Percentiles rank a stretch among this genome's conserved stretches.
Evolutionary conservation across 768 basidiomycete genomes (phyloP).

Genomic region (Boletus subcaerulescens): DNA sequence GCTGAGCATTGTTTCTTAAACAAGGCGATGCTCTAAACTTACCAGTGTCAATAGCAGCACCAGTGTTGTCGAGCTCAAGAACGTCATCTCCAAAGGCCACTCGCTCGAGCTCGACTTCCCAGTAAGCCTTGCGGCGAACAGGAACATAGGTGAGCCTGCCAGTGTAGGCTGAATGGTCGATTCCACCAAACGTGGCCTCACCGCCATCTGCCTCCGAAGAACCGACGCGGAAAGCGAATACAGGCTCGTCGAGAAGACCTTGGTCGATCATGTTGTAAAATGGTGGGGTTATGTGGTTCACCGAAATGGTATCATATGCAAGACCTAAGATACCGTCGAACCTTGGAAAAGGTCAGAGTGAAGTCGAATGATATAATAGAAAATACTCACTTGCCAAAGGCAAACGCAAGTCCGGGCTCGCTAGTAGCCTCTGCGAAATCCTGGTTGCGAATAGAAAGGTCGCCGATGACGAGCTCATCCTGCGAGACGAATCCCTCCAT

Average conservation of each 20-base stretch:
- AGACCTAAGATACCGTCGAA: slow-evolving; percentile 96
- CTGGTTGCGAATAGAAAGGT: slow-evolving; percentile 67
- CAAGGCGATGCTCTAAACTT: slow-evolving; percentile 9
- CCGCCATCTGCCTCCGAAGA: slow-evolving; percentile 85
- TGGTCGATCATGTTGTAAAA: slow-evolving; percentile 92
- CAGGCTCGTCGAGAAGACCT: slow-evolving; percentile 73
- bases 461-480: slow-evolving; percentile 79
- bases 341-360: slow-evolving; percentile 38
- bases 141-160: slow-evolving; percentile 87
- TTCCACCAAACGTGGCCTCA: slow-evolving; percentile 88
- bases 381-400: slow-evolving; percentile 81
- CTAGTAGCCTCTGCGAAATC: slow-evolving; percentile 95
- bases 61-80: slow-evolving; percentile 90
- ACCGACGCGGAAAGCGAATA: slow-evolving; percentile 95
- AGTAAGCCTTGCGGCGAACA: slow-evolving; percentile 92
- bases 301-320: slow-evolving; percentile 92
- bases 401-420: slow-evolving; percentile 96
- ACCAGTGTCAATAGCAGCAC: slow-evolving; percentile 91
- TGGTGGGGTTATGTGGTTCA: slow-evolving; percentile 89
- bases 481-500: slow-evolving; percentile 95
- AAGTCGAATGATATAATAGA: background rate
- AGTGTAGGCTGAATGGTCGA: slow-evolving; percentile 71
- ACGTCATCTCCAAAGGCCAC: slow-evolving; percentile 82
- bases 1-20: slow-evolving; percentile 1
- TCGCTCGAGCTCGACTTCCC: slow-evolving; percentile 94